phyloP scores from a whole-genome alignment of 179 eudicot species.

The Silene noctiflora region DNA sequence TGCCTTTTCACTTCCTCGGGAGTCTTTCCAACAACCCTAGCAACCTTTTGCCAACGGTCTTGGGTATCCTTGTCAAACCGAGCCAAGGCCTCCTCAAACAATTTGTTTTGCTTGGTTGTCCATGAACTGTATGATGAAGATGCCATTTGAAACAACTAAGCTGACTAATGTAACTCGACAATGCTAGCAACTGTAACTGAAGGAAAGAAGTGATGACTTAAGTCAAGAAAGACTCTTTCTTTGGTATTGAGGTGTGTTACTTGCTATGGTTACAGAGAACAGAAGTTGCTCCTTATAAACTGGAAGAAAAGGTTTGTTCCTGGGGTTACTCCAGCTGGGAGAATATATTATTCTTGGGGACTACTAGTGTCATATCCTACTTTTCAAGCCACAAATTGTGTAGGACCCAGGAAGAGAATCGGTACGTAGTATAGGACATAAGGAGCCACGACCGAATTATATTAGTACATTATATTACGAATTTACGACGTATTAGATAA shows the following conservation, averaged over 20 bases:
- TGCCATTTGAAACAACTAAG: slow-evolving; percentile 31
- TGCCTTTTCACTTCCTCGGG: slow-evolving; percentile 45
- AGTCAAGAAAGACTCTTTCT: slow-evolving; percentile 26
- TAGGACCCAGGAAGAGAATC: slow-evolving; percentile 36
- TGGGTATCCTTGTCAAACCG: slow-evolving; percentile 35
- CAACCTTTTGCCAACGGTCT: slow-evolving; percentile 49
- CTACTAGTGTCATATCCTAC: slow-evolving; percentile 28
- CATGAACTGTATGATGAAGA: slow-evolving; percentile 41
- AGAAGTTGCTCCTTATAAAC: slow-evolving; percentile 43
- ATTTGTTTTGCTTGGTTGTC: slow-evolving; percentile 43
- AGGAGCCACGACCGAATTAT: slow-evolving; percentile 17
- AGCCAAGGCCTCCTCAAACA: slow-evolving; percentile 46
- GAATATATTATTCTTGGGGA: slow-evolving; percentile 38
- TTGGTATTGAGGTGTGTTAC: slow-evolving; percentile 14
- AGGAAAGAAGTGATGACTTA: slow-evolving; percentile 7
- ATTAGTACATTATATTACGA: slow-evolving; percentile 15
- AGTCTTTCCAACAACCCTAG: slow-evolving; percentile 40
- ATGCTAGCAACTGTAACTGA: slow-evolving; percentile 11
- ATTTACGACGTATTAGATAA: slow-evolving; percentile 5
- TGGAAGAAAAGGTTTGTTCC: slow-evolving; percentile 37
- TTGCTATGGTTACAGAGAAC: slow-evolving; percentile 34
- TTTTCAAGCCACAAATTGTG: slow-evolving; percentile 42
- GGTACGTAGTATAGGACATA: slow-evolving; percentile 23
- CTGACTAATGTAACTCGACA: neutral
- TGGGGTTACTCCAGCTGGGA: slow-evolving; percentile 53